A percentile compares a stretch with the other conserved stretches of the same genome.
phyloP scores from a whole-genome alignment of 2,329 filamentous ascomycete genomes.

The Exophiala aquamarina region DNA sequence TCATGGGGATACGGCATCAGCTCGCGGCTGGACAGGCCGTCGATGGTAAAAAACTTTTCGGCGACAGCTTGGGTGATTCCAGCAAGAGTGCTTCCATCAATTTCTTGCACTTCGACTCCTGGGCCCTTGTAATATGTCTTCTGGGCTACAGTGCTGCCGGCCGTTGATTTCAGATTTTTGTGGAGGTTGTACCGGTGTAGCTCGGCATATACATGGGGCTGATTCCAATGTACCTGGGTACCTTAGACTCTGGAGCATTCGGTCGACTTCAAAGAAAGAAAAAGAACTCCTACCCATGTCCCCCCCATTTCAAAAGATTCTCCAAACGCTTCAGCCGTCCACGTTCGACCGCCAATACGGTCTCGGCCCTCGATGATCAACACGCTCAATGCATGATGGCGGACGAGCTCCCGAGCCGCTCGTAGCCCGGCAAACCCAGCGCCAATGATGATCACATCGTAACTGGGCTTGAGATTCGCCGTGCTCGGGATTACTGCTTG shows the following conservation, averaged over 20 bases:
- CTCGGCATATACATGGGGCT: slow-evolving; percentile 34
- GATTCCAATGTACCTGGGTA: slow-evolving; percentile 33
- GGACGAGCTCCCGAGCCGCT: slow-evolving; percentile 33
- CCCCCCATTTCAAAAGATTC: slow-evolving; percentile 44
- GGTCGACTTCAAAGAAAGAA: background rate
- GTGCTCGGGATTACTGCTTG: slow-evolving; percentile 5
- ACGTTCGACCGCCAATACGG: slow-evolving; percentile 45
- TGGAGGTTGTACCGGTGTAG: slow-evolving; percentile 32
- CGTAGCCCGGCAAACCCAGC: slow-evolving; percentile 35
- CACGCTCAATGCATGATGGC: slow-evolving; percentile 26
- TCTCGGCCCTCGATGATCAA: slow-evolving; percentile 42
- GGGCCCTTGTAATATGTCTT: slow-evolving; percentile 14
- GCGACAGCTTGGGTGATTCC: slow-evolving; percentile 18
- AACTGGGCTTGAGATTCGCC: slow-evolving; percentile 8
- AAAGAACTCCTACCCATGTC: slow-evolving; percentile 34
- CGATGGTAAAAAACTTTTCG: slow-evolving; percentile 33
- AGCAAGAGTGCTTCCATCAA: background rate
- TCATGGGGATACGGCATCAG: slow-evolving; percentile 41
- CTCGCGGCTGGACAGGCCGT: slow-evolving; percentile 31
- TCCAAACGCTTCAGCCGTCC: slow-evolving; percentile 37
- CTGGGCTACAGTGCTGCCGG: slow-evolving; percentile 15
- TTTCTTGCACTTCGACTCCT: too few relatives aligned
- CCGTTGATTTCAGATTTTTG: slow-evolving; percentile 7
- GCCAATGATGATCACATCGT: slow-evolving; percentile 36
- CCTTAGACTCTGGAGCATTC: background rate